Evolutionary conservation across 73 alveolate species (phyloP), one percentile per base, ranked within the genome.

Genomic region (Breviolum minutum): DNA sequence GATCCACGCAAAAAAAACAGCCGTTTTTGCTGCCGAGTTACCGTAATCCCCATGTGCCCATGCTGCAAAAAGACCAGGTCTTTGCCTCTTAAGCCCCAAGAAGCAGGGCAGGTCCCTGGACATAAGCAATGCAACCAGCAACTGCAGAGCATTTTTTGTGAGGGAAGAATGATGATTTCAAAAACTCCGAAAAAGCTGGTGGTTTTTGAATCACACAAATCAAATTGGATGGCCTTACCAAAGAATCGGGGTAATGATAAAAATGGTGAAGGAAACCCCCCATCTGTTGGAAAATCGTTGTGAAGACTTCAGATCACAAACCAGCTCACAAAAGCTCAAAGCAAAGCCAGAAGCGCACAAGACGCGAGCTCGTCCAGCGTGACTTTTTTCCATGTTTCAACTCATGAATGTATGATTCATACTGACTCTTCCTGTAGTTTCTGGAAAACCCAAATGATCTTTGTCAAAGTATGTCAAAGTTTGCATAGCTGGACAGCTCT

Each of bases 71-170:
- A 24, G 32, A 54, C 73, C 54, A 60, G 90, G 70, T 40, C 71
- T 40, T 48, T 83, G 92, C 92, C 92, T 83, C 92, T 83, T 83
- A 83, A 83, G 92, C 92, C 73, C 92, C 92, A 61, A 26, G 92
- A 74, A 83, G 92, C 92, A 83, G 92, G 92, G 92, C 92, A 83
- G 92, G 92, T 83, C 73, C 76, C 92, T 61, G 92, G 92, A 61
- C 71, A 20, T 14, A 68, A 68, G 77, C 77, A 68, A 68, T 68
- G 77, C 92, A 54, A 83, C 76, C 92, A 83, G 71, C 48, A 60
- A 10, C 48, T 24, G 62, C 92, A 11, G 76, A 40, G 54, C 54
- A 40, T 40, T 40, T 3, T 40, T 40, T n/a, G n/a, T n/a, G n/a
- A n/a, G n/a, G n/a, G n/a, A n/a, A n/a, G n/a, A n/a, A n/a, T n/a